Percentiles rank a stretch among this genome's conserved stretches.
phyloP scores from a whole-genome alignment of 1,139 yeast genomes.

The Suhomyces atakaporum region DNA sequence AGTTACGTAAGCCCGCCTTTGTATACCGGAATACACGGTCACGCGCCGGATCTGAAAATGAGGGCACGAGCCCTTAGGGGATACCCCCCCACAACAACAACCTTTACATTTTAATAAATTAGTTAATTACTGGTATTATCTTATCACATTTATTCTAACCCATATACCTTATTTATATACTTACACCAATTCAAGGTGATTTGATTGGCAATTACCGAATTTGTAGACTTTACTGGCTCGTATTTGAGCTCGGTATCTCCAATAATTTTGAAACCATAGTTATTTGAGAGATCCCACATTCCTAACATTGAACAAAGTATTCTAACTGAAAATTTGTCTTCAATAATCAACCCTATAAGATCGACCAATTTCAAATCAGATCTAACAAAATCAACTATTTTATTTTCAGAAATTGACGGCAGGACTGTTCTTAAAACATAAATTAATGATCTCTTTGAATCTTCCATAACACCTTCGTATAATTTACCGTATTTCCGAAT shows the following conservation, averaged over 20 bases:
- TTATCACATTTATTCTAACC: constrained; percentile 19
- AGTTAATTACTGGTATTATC: too few relatives aligned
- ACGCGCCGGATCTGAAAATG: neutral
- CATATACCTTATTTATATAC: constrained; percentile 24
- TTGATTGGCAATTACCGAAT: neutral
- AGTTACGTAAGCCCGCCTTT: constrained; percentile 3
- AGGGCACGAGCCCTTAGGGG: constrained; percentile 15
- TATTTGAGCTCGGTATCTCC: constrained; percentile 2
- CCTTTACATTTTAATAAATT: too few relatives aligned
- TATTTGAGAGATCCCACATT: constrained; percentile 35
- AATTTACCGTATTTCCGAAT: constrained; percentile 10
- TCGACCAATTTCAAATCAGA: constrained; percentile 15
- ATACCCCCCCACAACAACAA: neutral
- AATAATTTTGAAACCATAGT: constrained; percentile 19
- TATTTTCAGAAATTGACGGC: constrained; percentile 15
- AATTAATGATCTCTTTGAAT: constrained; percentile 18
- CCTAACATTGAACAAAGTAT: constrained; percentile 35
- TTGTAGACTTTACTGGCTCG: neutral
- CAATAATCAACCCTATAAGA: constrained; percentile 20
- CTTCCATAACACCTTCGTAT: constrained; percentile 11
- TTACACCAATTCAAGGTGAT: constrained; percentile 18
- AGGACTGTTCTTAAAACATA: constrained; percentile 23
- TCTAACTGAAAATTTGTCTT: constrained; percentile 29
- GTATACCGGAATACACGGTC: constrained; percentile 7
- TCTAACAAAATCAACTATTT: neutral